These are phyloP conservation scores for Yamadazyma atmosphaerica DNA, from an alignment of 1,139 yeast genomes.

Conservation along the genomic window DNA sequence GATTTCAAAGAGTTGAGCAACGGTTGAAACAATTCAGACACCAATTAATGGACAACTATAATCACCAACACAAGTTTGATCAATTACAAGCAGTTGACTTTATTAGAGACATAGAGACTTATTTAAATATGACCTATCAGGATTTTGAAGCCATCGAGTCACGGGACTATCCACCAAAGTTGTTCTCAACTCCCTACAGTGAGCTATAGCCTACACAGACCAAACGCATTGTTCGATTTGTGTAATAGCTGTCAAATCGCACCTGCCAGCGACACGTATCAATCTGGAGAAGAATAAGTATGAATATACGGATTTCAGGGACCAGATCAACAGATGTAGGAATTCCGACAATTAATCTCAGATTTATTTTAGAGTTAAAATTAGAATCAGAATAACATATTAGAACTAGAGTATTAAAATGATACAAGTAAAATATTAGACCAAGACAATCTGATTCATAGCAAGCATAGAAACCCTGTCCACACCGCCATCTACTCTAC, in stretches of 20 bases:
- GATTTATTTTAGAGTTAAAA: too few species aligned
- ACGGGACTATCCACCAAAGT: constrained; percentile 21
- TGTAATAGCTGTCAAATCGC: not conserved
- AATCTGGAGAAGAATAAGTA: not conserved
- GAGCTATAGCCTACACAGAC: not conserved
- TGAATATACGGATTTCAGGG: too few species aligned
- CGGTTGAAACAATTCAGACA: constrained; percentile 28
- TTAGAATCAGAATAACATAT: too few species aligned
- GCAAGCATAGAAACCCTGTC: too few species aligned
- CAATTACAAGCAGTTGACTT: constrained; percentile 26
- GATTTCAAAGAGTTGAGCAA: constrained; percentile 33
- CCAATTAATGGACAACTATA: constrained; percentile 18
- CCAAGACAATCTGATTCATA: too few species aligned
- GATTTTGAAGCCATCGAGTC: constrained; percentile 38
- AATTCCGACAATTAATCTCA: too few species aligned
- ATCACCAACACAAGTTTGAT: constrained; percentile 30
- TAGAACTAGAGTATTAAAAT: too few species aligned
- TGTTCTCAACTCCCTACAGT: constrained; percentile 14
- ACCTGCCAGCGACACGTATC: too few species aligned
- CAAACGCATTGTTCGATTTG: not conserved
- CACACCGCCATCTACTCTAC: too few species aligned
- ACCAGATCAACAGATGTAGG: too few species aligned
- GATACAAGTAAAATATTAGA: too few species aligned
- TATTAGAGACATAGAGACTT: constrained; percentile 35
- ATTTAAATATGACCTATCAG: constrained; percentile 35